Base-by-base conservation (phyloP, 805 yeast species). In the Yarrowia sp. region DNA sequence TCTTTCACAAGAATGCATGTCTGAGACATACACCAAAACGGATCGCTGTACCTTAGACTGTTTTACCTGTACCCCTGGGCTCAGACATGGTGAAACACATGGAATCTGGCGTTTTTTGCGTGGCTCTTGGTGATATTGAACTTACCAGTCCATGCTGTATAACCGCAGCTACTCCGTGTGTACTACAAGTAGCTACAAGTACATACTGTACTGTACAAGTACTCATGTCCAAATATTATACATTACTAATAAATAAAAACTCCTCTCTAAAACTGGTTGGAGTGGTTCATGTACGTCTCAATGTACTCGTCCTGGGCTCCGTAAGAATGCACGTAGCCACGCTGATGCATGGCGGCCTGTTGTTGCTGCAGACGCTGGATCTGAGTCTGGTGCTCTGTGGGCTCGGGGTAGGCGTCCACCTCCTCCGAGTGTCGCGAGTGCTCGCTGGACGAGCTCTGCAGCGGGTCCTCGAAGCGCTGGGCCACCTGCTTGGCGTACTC, bases 271-370 rank as follows among this genome's bases (percentile, higher is more conserved):
- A 47, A 29, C 53, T 46, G 53, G 36, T 46, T 47, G 29, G 55
- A 47, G 38, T 47, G 55, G 55, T 47, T 47, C 55, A 47, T 31
- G 38, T 47, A 47, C 25, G 55, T 47, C 55, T 47, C 55, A 47
- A 47, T 47, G 55, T 47, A 47, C 55, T 47, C 55, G 27, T 47
- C 55, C 55, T 47, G 55, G 27, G 55, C 38, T 21, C 55, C 55
- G 29, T 47, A 47, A n/a, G 55, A 47, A 31, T 47, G 55, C 55
- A 47, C 55, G n/a, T 47, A 47, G 4, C 55, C 55, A 1, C 29
- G 38, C 38, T 21, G 19, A 12, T 21, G 55, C 55, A 47, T 47
- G 38, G 55, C 55, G 8, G 58, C 42, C 42, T 51, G 58, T 51
- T 51, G 58, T 13, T 35, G 41, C n/a, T 24, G 58, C 24, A 33